Conservation (phyloP, 2,329 filamentous ascomycete species). For the Thermothelomyces thermophilus region DNA sequence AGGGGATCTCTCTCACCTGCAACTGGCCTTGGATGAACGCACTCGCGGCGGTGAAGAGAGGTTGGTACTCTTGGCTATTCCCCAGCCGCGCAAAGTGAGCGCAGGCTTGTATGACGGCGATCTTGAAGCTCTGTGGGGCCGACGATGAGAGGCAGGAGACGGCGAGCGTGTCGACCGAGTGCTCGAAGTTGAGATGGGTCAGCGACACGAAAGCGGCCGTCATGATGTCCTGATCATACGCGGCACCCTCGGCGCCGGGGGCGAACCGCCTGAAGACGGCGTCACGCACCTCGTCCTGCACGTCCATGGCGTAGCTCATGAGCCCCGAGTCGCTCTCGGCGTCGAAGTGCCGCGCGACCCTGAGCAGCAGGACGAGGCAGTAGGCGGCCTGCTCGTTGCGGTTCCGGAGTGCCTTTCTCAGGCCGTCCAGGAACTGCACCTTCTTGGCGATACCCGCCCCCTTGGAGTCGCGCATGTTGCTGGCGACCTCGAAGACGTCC, state of each 20-base stretch:
- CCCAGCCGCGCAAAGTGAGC: conserved; percentile 53
- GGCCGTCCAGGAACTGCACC: conserved; percentile 55
- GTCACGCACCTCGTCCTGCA: conserved; percentile 62
- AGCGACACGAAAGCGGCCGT: conserved; percentile 61
- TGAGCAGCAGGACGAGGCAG: conserved; percentile 56
- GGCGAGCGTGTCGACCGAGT: conserved; percentile 49
- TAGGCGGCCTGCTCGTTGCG: conserved; percentile 62
- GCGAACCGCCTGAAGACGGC: conserved; percentile 54
- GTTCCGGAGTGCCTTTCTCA: conserved; percentile 57
- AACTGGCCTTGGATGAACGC: conserved; percentile 52
- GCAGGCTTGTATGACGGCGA: conserved; percentile 56
- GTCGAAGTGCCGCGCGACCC: conserved; percentile 58
- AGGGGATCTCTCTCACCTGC: conserved; percentile 47
- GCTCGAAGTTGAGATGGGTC: conserved; percentile 54
- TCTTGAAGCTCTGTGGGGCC: conserved; percentile 54
- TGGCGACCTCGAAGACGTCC: conserved; percentile 64
- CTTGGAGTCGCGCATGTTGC: conserved; percentile 59
- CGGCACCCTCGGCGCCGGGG: conserved; percentile 39
- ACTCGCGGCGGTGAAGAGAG: conserved; percentile 49
- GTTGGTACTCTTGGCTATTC: conserved; percentile 43
- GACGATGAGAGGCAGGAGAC: conserved; percentile 51
- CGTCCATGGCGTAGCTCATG: conserved; percentile 61
- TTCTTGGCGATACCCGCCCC: conserved; percentile 58
- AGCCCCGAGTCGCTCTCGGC: conserved; percentile 56
- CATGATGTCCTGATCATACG: conserved; percentile 58